Conservation (phyloP, 2,329 filamentous ascomycete genomes). For the Arthrobotrys pseudoclavata region DNA sequence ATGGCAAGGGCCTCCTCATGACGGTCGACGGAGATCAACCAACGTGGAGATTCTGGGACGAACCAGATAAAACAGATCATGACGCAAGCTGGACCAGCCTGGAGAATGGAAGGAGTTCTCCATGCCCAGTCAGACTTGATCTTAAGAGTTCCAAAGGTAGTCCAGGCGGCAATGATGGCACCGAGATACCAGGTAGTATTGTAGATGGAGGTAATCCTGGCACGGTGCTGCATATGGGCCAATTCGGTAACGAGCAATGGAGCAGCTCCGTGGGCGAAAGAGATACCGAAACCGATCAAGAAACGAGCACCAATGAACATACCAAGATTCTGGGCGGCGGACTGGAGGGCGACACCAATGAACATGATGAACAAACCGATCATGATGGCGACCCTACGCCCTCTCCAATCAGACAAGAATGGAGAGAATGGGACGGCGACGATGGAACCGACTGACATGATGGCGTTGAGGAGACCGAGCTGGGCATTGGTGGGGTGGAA, state of each 20-base stretch:
- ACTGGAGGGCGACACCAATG: constrained; percentile 68
- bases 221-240: constrained; percentile 69
- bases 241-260: constrained; percentile 68
- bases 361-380: constrained; percentile 69
- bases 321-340: constrained; percentile 66
- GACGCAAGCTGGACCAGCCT: constrained; percentile 69
- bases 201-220: constrained; percentile 69
- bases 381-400: constrained; percentile 69
- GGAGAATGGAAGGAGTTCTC: constrained; percentile 70
- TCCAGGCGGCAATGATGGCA: constrained; percentile 69
- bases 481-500: constrained; percentile 62
- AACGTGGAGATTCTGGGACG: constrained; percentile 66
- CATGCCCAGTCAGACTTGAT: constrained; percentile 68
- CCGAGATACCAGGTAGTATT: constrained; percentile 69
- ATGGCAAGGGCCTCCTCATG: constrained; percentile 65
- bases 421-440: constrained; percentile 69
- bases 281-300: constrained; percentile 66
- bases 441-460: constrained; percentile 70
- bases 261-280: constrained; percentile 66
- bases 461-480: constrained; percentile 68
- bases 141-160: constrained; percentile 68
- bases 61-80: constrained; percentile 66
- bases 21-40: constrained; percentile 65
- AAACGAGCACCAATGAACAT: constrained; percentile 68
- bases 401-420: constrained; percentile 69